Percentiles rank a stretch among this genome's conserved stretches.
Evolutionary conservation across 257 asterid genomes (phyloP).

Genomic region (Solanum habrochaites): DNA sequence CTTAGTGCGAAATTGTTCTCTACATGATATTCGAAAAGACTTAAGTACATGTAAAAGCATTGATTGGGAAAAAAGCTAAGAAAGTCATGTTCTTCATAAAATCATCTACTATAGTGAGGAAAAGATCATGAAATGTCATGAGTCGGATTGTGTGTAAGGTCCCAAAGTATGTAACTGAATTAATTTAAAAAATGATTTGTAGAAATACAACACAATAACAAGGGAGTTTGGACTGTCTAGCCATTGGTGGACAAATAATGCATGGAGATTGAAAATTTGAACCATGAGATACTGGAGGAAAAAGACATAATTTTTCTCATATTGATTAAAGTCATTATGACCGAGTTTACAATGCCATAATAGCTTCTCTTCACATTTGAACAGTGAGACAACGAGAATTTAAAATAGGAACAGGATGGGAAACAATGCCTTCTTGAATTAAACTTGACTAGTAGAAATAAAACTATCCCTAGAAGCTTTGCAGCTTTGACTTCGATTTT

Average conservation of each 20-base stretch:
- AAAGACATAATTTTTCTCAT: not conserved
- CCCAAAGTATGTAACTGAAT: not conserved
- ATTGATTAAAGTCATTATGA: not conserved
- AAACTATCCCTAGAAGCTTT: not conserved
- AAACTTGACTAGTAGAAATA: not conserved
- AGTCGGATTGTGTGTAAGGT: not conserved
- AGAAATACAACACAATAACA: not conserved
- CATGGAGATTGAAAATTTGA: not conserved
- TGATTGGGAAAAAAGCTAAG: too few species aligned
- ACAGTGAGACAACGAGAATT: too few species aligned
- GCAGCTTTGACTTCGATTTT: not conserved
- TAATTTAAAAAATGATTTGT: too few species aligned
- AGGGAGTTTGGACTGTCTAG: not conserved
- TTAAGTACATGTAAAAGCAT: too few species aligned
- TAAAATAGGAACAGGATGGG: not conserved
- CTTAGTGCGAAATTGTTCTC: too few species aligned
- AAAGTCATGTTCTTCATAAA: too few species aligned
- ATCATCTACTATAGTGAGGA: too few species aligned
- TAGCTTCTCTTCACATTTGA: not conserved
- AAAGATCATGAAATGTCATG: too few species aligned
- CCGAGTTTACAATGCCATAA: too few species aligned
- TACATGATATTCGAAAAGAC: too few species aligned
- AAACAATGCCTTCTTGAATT: not conserved
- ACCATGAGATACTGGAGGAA: too few species aligned
- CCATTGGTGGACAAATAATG: not conserved